phyloP scores from a whole-genome alignment of 768 basidiomycete genomes.

The Pluteus cervinus region DNA sequence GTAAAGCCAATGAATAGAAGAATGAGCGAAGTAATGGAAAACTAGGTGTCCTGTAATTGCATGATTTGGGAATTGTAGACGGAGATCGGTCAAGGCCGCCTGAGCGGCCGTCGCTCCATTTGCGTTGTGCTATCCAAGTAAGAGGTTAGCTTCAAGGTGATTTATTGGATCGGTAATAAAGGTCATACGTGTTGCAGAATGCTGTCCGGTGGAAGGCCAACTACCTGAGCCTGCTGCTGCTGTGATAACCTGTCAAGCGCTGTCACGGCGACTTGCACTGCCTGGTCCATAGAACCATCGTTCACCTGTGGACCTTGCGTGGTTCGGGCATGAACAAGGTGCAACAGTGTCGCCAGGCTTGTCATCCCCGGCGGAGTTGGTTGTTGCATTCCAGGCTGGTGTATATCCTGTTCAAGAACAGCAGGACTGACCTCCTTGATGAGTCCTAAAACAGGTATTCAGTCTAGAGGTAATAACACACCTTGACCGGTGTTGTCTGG shows the following conservation, averaged over 20 bases:
- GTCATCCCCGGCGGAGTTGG: too few relatives aligned
- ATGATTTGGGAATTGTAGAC: conserved; percentile 12
- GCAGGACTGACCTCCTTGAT: too few relatives aligned
- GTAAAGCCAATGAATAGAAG: conserved; percentile 12
- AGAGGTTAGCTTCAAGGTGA: too few relatives aligned
- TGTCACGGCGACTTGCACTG: conserved; percentile 7
- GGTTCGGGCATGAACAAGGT: too few relatives aligned
- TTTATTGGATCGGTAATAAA: too few relatives aligned
- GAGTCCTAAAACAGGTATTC: neutral
- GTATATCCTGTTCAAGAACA: too few relatives aligned
- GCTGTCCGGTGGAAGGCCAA: conserved; percentile 4
- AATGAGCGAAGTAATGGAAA: conserved; percentile 12
- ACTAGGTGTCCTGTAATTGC: conserved; percentile 10
- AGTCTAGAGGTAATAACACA: neutral
- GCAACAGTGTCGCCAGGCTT: conserved; percentile 10
- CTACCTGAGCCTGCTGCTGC: neutral
- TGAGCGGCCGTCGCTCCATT: conserved; percentile 1
- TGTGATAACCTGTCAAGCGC: conserved; percentile 10
- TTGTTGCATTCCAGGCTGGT: too few relatives aligned
- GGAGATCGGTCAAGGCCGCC: conserved; percentile 7
- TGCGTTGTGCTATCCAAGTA: too few relatives aligned
- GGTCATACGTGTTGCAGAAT: conserved; percentile 9
- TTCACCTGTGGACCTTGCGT: too few relatives aligned
- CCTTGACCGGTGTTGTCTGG: conserved; percentile 4
- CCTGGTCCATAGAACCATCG: conserved; percentile 2